Evolutionary conservation across 2,329 filamentous ascomycete genomes (phyloP).

Genomic region (Pleomassaria siparia): DNA sequence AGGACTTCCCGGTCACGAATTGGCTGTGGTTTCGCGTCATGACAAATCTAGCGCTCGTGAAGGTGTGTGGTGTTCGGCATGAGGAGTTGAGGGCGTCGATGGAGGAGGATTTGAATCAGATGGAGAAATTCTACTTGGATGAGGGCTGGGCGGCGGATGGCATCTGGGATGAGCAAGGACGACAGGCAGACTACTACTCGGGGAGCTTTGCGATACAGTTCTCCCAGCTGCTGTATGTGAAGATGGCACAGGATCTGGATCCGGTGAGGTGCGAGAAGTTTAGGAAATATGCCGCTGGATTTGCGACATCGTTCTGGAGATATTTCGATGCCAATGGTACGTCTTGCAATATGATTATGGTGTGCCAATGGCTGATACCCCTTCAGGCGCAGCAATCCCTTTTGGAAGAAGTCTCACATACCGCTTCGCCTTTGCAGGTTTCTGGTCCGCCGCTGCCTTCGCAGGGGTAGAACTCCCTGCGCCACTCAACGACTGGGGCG

Average conservation of each 20-base stretch:
- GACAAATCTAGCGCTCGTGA: slow-evolving; percentile 47
- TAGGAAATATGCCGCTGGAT: slow-evolving; percentile 41
- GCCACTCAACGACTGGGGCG: slow-evolving; percentile 43
- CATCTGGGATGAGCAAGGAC: slow-evolving; percentile 35
- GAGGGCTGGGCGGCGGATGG: slow-evolving; percentile 52
- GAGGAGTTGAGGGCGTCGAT: slow-evolving; percentile 37
- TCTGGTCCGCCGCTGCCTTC: slow-evolving; percentile 51
- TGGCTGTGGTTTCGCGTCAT: slow-evolving; percentile 55
- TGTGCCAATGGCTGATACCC: slow-evolving; percentile 3
- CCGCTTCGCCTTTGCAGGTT: slow-evolving; percentile 53
- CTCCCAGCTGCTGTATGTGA: slow-evolving; percentile 47
- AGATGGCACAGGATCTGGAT: slow-evolving; percentile 44
- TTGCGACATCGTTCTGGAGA: slow-evolving; percentile 44
- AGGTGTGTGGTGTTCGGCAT: slow-evolving; percentile 37
- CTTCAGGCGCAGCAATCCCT: slow-evolving; percentile 52
- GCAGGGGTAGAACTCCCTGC: slow-evolving; percentile 45
- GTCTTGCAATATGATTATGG: background rate
- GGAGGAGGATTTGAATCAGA: slow-evolving; percentile 39
- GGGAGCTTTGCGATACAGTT: slow-evolving; percentile 56
- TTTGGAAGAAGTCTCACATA: slow-evolving; percentile 57
- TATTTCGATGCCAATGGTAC: slow-evolving; percentile 49
- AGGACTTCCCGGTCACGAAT: slow-evolving; percentile 48
- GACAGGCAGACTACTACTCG: slow-evolving; percentile 53
- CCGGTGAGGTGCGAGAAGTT: slow-evolving; percentile 36
- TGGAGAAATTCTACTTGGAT: slow-evolving; percentile 46